Conservation (phyloP, 192 early-diverging fungal species). For the Helicostylum pulchrum region DNA sequence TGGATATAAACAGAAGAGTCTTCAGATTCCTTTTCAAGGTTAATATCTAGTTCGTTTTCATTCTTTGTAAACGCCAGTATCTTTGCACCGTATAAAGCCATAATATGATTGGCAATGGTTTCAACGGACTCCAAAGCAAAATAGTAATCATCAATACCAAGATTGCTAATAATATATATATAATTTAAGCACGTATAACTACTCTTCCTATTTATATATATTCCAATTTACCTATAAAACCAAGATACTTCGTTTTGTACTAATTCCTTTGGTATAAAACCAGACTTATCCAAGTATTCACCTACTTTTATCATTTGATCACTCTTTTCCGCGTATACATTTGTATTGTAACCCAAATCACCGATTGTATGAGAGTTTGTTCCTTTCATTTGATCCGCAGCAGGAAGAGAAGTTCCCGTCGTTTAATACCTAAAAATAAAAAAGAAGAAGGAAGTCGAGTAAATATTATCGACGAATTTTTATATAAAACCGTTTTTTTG, state of each 20-base stretch:
- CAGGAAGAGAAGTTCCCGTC: too few relatives aligned
- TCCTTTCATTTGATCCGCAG: too few relatives aligned
- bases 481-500: too few relatives aligned
- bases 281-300: slow-evolving; percentile 79
- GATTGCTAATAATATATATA: slow-evolving; percentile 51
- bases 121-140: slow-evolving; percentile 89
- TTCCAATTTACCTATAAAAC: slow-evolving; percentile 52
- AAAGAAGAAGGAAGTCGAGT: too few relatives aligned
- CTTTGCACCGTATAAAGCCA: slow-evolving; percentile 93
- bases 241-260: slow-evolving; percentile 88
- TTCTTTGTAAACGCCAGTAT: slow-evolving; percentile 88
- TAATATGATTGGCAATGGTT: slow-evolving; percentile 92
- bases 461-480: too few relatives aligned
- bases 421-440: too few relatives aligned
- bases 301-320: slow-evolving; percentile 91
- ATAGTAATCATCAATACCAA: slow-evolving; percentile 99
- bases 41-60: slow-evolving; percentile 74
- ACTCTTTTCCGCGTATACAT: slow-evolving; percentile 86
- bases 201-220: background rate
- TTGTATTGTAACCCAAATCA: slow-evolving; percentile 66
- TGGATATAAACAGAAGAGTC: slow-evolving; percentile 95
- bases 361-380: slow-evolving; percentile 2
- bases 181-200: too few relatives aligned
- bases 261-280: slow-evolving; percentile 85
- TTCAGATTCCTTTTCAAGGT: slow-evolving; percentile 88